These are phyloP conservation scores for Salisapilia sapeloensis DNA, from an alignment of 352 stramenopile species.

Conservation along the genomic window DNA sequence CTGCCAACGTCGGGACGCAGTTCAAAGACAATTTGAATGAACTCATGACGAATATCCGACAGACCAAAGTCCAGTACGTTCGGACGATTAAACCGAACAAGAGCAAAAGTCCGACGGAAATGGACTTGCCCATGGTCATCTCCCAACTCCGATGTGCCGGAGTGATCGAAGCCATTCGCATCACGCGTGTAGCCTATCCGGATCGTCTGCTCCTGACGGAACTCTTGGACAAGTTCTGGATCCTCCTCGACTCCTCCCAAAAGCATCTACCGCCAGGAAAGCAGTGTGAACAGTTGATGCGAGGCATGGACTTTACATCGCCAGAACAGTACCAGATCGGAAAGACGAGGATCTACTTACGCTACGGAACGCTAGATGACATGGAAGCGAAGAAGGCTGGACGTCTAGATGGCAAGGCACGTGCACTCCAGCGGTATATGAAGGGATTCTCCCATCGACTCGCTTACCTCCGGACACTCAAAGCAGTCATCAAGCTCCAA, in stretches of 20 bases:
- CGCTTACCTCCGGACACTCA: conserved; percentile 37
- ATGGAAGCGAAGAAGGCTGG: conserved; percentile 55
- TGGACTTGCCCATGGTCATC: conserved; percentile 86
- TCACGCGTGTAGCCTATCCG: conserved; percentile 94
- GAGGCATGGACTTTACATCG: conserved; percentile 35
- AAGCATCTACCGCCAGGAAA: conserved; percentile 18
- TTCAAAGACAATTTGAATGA: conserved; percentile 85
- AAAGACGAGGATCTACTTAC: conserved; percentile 65
- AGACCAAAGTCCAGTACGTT: conserved; percentile 95
- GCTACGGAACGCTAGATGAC: conserved; percentile 55
- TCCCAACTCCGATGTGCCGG: conserved; percentile 95
- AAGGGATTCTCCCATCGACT: conserved; percentile 39
- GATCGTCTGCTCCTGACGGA: conserved; percentile 87
- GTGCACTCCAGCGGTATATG: conserved; percentile 58
- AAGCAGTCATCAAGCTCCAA: conserved; percentile 66
- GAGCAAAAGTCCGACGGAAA: conserved; percentile 71
- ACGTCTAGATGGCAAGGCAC: conserved; percentile 35
- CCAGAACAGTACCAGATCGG: conserved; percentile 68
- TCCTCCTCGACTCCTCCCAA: conserved; percentile 23
- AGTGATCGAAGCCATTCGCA: conserved; percentile 97
- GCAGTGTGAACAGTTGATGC: conserved; percentile 35
- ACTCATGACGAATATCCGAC: conserved; percentile 88
- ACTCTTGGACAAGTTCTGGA: conserved; percentile 63
- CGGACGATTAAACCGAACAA: conserved; percentile 99
- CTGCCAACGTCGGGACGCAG: conserved; percentile 57